A percentile compares a stretch with the other conserved stretches of the same genome.
phyloP scores from a whole-genome alignment of 345 rosid genomes.

The Brassica incana region DNA sequence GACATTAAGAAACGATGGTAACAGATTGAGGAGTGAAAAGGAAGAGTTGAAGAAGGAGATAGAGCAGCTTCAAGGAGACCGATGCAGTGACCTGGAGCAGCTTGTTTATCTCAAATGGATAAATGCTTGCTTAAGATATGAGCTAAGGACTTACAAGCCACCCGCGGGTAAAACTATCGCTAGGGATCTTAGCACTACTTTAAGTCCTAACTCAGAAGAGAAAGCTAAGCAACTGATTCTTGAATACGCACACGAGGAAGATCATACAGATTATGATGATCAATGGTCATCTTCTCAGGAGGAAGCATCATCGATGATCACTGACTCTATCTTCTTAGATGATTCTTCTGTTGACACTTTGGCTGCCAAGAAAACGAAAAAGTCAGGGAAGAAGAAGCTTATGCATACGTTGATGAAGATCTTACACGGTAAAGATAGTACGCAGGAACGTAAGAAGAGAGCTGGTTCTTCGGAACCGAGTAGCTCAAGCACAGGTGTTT shows the following conservation, averaged over 20 bases:
- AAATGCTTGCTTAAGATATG: constrained; percentile 83
- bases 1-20: constrained; percentile 48
- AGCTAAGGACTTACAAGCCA: constrained; percentile 71
- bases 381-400: constrained; percentile 52
- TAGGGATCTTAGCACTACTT: constrained; percentile 73
- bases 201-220: constrained; percentile 75
- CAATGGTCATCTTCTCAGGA: constrained; percentile 58
- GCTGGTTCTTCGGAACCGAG: constrained; percentile 39
- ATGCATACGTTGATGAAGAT: constrained; percentile 63
- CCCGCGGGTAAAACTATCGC: constrained; percentile 68
- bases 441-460: constrained; percentile 31
- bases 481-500: constrained; percentile 41
- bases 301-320: constrained; percentile 46
- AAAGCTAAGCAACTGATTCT: constrained; percentile 78
- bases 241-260: constrained; percentile 67
- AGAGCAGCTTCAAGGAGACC: constrained; percentile 60
- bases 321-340: constrained; percentile 53
- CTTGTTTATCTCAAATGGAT: constrained; percentile 86
- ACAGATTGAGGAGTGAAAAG: constrained; percentile 54
- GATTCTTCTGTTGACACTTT: constrained; percentile 49
- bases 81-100: constrained; percentile 72
- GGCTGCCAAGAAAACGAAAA: constrained; percentile 35
- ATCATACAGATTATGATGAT: constrained; percentile 50
- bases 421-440: constrained; percentile 60
- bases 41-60: constrained; percentile 53